Conservation (phyloP, 805 yeast species). For the Lipomyces sp. region DNA sequence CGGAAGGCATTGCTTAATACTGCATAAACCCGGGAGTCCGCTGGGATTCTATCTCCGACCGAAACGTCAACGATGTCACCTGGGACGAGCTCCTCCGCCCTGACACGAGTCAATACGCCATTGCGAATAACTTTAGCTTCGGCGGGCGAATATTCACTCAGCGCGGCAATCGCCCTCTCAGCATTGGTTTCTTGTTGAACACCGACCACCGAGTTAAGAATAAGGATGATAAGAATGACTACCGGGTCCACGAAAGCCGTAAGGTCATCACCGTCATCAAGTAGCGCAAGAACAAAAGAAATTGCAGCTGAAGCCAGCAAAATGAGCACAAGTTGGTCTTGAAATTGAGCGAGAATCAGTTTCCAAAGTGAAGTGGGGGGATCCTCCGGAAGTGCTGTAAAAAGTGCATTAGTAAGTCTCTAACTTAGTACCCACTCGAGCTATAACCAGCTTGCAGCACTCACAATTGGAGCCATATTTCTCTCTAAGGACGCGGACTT, state of each 20-base stretch:
- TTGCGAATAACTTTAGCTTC: conserved; percentile 46
- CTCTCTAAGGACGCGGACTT: conserved; percentile 23
- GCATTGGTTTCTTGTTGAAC: conserved; percentile 52
- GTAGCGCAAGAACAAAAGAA: conserved; percentile 37
- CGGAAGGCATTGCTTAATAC: conserved; percentile 40
- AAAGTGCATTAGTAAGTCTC: background rate
- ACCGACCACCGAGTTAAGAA: conserved; percentile 49
- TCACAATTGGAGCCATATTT: conserved; percentile 30
- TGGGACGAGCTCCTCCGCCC: conserved; percentile 44
- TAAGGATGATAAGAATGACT: conserved; percentile 48
- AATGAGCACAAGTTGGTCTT: conserved; percentile 40
- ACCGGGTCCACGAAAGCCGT: conserved; percentile 38
- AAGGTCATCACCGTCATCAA: conserved; percentile 37
- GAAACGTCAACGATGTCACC: conserved; percentile 44
- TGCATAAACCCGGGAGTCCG: conserved; percentile 42
- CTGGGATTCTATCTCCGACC: conserved; percentile 47
- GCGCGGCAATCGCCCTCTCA: conserved; percentile 51
- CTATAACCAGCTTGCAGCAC: background rate
- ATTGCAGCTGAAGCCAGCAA: conserved; percentile 38
- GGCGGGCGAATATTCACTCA: conserved; percentile 47
- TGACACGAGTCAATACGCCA: conserved; percentile 44
- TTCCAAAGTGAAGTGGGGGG: conserved; percentile 39
- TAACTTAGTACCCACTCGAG: background rate
- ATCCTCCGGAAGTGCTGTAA: conserved; percentile 39
- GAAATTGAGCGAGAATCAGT: conserved; percentile 41